A percentile compares a stretch with the other conserved stretches of the same genome.
These are phyloP conservation scores for Cytospora leucostoma DNA, from an alignment of 2,329 filamentous ascomycete genomes.

Conservation along the genomic window DNA sequence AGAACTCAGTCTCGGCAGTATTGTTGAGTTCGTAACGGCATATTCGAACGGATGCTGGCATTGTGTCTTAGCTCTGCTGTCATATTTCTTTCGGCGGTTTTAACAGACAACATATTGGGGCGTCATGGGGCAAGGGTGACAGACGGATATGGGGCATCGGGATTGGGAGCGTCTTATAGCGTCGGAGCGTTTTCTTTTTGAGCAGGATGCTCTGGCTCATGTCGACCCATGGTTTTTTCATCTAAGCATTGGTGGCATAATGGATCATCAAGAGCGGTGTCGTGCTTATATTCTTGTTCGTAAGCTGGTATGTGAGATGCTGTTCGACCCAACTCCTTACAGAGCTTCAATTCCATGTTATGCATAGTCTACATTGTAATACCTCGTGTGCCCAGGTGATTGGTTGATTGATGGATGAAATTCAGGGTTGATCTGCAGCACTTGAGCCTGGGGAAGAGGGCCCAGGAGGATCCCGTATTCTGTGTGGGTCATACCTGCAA, in stretches of 20 bases:
- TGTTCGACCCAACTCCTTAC: not conserved
- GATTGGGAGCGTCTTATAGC: slow-evolving; percentile 18
- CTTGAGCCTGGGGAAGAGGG: not conserved
- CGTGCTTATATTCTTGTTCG: not conserved
- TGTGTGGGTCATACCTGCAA: not conserved
- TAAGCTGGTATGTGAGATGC: not conserved
- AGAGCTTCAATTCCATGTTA: not conserved
- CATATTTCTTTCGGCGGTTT: not conserved
- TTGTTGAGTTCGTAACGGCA: not conserved
- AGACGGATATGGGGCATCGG: slow-evolving; percentile 8
- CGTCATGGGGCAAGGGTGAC: slow-evolving; percentile 2
- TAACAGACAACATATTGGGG: not conserved
- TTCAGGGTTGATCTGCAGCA: not conserved
- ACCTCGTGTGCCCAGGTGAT: too few relatives aligned
- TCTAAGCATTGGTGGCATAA: not conserved
- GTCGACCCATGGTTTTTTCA: not conserved
- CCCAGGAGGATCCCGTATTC: not conserved
- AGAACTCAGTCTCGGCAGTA: not conserved
- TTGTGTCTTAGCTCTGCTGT: not conserved
- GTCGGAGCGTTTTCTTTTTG: slow-evolving; percentile 15
- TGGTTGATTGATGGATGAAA: not conserved
- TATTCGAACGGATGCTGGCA: not conserved
- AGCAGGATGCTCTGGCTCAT: slow-evolving; percentile 2
- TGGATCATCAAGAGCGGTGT: slow-evolving; percentile 4
- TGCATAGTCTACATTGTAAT: not conserved